A percentile compares a stretch with the other conserved stretches of the same genome.
phyloP scores from a whole-genome alignment of 805 yeast species.

The Barnettozyma pratensis region DNA sequence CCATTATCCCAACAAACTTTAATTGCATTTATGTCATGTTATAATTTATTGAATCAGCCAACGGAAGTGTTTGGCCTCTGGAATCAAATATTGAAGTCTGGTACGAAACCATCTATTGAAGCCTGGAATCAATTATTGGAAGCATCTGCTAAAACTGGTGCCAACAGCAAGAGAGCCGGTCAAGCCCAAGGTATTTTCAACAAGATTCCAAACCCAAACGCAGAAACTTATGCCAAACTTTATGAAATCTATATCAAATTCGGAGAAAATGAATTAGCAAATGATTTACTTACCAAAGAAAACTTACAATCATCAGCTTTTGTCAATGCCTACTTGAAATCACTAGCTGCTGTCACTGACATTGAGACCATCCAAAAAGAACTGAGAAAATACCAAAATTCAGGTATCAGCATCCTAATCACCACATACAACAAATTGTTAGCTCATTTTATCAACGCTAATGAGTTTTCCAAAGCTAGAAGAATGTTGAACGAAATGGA shows the following conservation, averaged over 20 bases:
- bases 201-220: slow-evolving; percentile 36
- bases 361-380: slow-evolving; percentile 10
- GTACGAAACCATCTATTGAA: slow-evolving; percentile 36
- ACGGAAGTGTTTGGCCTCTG: slow-evolving; percentile 41
- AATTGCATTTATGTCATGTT: slow-evolving; percentile 42
- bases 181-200: slow-evolving; percentile 35
- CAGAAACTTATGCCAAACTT: slow-evolving; percentile 43
- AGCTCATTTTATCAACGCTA: slow-evolving; percentile 32
- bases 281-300: slow-evolving; percentile 32
- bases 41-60: slow-evolving; percentile 31
- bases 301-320: slow-evolving; percentile 31
- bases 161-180: slow-evolving; percentile 26
- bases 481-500: slow-evolving; percentile 44
- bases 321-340: slow-evolving; percentile 19
- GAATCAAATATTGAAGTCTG: slow-evolving; percentile 39
- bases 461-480: slow-evolving; percentile 41
- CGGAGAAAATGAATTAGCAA: slow-evolving; percentile 32
- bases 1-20: slow-evolving; percentile 38
- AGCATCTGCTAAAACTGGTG: slow-evolving; percentile 32
- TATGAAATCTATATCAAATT: slow-evolving; percentile 46
- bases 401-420: slow-evolving; percentile 39
- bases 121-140: slow-evolving; percentile 59
- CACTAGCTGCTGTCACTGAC: slow-evolving; percentile 12
- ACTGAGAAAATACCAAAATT: slow-evolving; percentile 10
- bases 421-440: slow-evolving; percentile 50